A percentile compares a stretch with the other conserved stretches of the same genome.
These are phyloP conservation scores for Gracilaria domingensis DNA, from an alignment of 23 red algal genomes.

Conservation along the genomic window DNA sequence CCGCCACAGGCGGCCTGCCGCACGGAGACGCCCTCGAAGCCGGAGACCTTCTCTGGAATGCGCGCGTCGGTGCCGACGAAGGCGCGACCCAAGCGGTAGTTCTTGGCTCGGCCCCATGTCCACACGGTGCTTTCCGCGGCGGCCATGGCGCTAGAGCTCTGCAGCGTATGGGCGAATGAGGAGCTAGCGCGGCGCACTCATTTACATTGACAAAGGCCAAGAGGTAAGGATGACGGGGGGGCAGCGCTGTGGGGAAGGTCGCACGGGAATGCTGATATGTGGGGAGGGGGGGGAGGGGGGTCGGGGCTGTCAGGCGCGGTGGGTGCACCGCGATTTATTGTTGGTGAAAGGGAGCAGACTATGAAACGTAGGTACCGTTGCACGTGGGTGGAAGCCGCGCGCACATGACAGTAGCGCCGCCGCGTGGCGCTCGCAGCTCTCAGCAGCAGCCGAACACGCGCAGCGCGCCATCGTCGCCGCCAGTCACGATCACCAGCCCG, in stretches of 20 bases:
- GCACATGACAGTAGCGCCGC: background rate
- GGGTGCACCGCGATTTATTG: background rate
- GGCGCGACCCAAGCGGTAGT: conserved; percentile 91
- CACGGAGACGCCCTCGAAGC: conserved; percentile 56
- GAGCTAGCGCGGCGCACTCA: background rate
- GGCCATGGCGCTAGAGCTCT: conserved; percentile 32
- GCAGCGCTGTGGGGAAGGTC: too few species aligned
- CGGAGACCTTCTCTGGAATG: conserved; percentile 65
- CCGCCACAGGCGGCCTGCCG: conserved; percentile 84
- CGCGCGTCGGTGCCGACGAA: conserved; percentile 72
- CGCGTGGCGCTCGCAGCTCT: too few species aligned
- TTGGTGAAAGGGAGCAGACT: background rate
- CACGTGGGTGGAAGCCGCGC: background rate
- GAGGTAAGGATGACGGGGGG: too few species aligned
- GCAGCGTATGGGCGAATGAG: background rate
- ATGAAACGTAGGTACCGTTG: conserved; percentile 14
- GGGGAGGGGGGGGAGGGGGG: too few species aligned
- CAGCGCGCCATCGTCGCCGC: conserved; percentile 42
- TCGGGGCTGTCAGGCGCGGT: background rate
- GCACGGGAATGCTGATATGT: background rate
- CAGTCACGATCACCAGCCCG: conserved; percentile 72
- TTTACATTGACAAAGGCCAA: too few species aligned
- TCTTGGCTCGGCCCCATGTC: conserved; percentile 98
- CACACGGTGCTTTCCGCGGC: conserved; percentile 77
- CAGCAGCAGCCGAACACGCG: conserved; percentile 66